These are phyloP conservation scores for Tetradesmus obliquus DNA, from an alignment of 139 green algal genomes.

Conservation along the genomic window DNA sequence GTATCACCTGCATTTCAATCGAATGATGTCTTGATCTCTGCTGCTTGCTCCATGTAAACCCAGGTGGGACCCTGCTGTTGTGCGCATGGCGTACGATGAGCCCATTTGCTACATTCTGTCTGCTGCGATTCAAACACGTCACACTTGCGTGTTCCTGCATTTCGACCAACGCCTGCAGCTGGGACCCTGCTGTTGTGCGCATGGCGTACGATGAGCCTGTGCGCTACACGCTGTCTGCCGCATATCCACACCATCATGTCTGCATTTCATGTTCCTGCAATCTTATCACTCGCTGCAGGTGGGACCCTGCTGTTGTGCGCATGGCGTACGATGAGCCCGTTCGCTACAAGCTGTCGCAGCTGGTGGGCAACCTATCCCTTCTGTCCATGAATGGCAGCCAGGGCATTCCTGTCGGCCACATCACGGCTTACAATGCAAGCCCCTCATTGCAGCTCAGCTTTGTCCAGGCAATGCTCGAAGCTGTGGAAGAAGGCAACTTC, in stretches of 20 bases:
- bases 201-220: constrained; percentile 78
- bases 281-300: constrained; percentile 57
- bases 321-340: constrained; percentile 79
- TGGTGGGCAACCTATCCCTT: constrained; percentile 82
- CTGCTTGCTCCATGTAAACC: no score
- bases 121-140: no score
- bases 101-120: no score
- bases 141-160: neutral
- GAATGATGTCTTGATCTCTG: no score
- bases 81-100: constrained; percentile 23
- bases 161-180: constrained; percentile 20
- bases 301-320: constrained; percentile 62
- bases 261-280: neutral
- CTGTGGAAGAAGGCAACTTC: constrained; percentile 14
- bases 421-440: constrained; percentile 80
- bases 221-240: constrained; percentile 61
- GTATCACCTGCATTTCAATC: no score
- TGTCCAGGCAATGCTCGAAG: constrained; percentile 42
- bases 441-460: constrained; percentile 69
- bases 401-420: constrained; percentile 79
- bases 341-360: constrained; percentile 76
- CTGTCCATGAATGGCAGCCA: constrained; percentile 58
- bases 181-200: constrained; percentile 61
- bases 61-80: neutral
- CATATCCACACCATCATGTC: neutral